Percentiles rank a stretch among this genome's conserved stretches.
Evolutionary conservation across 2,329 filamentous ascomycete genomes (phyloP).

Genomic region (Blastomyces parvus): DNA sequence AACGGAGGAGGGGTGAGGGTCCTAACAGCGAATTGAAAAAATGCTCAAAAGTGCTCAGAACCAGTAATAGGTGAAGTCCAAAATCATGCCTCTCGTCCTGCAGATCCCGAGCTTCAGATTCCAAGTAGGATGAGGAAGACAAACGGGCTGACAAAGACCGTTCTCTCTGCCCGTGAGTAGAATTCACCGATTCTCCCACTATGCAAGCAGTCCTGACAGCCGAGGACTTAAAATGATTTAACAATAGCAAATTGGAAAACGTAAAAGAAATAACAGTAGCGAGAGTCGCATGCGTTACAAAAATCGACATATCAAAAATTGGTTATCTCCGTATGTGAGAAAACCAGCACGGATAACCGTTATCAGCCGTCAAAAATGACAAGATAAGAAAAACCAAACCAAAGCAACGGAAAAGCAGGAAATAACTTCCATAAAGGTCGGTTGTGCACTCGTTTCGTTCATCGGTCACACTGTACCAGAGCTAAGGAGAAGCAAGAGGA

Average conservation of each 20-base stretch:
- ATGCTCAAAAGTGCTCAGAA: background rate
- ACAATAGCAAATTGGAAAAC: slow-evolving; percentile 10
- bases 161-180: background rate
- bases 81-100: background rate
- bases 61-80: background rate
- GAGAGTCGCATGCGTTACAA: background rate
- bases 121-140: background rate
- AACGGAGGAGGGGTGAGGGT: background rate
- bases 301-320: background rate
- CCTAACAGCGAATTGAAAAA: background rate
- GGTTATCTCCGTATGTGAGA: background rate
- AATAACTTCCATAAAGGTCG: background rate
- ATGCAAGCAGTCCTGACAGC: background rate
- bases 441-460: background rate
- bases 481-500: background rate
- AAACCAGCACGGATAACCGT: background rate
- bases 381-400: background rate
- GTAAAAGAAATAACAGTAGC: background rate
- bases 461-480: background rate
- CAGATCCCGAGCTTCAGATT: background rate
- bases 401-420: slow-evolving; percentile 9
- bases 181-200: background rate
- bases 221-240: slow-evolving; percentile 10
- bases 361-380: background rate
- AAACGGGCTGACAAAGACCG: background rate